Base-by-base conservation (phyloP, 2,329 filamentous ascomycete genomes). In the Aureobasidium sp. region DNA sequence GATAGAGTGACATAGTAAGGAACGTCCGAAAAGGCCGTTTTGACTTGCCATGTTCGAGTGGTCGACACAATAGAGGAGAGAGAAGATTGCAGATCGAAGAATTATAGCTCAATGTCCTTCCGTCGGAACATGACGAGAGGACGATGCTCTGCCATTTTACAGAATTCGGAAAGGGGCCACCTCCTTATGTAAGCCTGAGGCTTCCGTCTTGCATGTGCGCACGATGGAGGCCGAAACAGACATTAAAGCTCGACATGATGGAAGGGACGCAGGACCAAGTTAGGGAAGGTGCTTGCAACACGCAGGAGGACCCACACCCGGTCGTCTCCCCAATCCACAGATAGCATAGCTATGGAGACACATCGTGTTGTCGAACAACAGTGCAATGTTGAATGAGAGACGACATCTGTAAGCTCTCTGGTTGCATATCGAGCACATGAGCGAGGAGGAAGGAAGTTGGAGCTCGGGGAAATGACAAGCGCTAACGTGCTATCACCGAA, bases 1-100 rank as follows among this genome's bases (percentile, higher is more conserved):
- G 11, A 56, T 40, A 35, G 60, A 19, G 7, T 47, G 49, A n/a
- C 60, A 61, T 14, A 61, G 24, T 14, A 61, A 22, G 15, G 60
- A n/a, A 40, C 60, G 39, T 17, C 60, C 60, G 24, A 61, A 61
- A 24, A 60, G 45, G 1, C 17, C n/a, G 19, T 42, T 37, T n/a
- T 60, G 57, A 50, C 40, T 50, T 39, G 57, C 45, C 57, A 60
- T 60, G 24, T 11, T 47, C 29, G 39, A 52, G 19, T 27, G 22
- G 12, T 2, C 17, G 31, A 52, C 6, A 40, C 8, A 29, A 35
- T 2, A 8, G 35, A 39, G 35, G 35, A 39, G 14, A 44, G 5
- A 11, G 4, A 2, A 11, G 9, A 5, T 5, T 40, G 17, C n/a
- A 22, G 9, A 19, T 19, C n/a, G 40, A 44, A 24, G 19, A 19